These are phyloP conservation scores for Arabidopsis lyrata DNA, from an alignment of 441 rosid species.

Conservation along the genomic window DNA sequence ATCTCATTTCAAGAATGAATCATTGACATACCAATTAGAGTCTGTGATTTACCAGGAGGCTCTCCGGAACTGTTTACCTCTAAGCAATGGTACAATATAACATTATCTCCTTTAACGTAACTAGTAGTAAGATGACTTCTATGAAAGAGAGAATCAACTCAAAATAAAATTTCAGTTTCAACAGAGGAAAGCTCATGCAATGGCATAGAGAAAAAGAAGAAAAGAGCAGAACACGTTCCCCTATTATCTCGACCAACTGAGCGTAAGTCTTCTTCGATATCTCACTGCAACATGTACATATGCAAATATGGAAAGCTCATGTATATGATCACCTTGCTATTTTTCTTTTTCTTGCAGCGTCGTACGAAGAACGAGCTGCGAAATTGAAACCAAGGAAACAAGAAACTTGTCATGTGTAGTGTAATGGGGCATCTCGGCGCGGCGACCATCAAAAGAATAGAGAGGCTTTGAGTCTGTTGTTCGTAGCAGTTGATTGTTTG, in stretches of 20 bases:
- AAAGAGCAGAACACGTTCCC: slow-evolving; percentile 62
- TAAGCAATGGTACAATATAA: slow-evolving; percentile 49
- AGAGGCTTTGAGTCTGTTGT: slow-evolving; percentile 2
- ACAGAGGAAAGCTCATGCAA: slow-evolving; percentile 52
- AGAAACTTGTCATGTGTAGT: slow-evolving; percentile 32
- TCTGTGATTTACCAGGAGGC: slow-evolving; percentile 83
- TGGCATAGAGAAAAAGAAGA: slow-evolving; percentile 46
- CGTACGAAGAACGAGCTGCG: slow-evolving; percentile 73
- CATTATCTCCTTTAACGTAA: slow-evolving; percentile 17
- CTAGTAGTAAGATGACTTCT: slow-evolving; percentile 15
- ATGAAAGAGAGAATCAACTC: slow-evolving; percentile 14
- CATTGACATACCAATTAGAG: slow-evolving; percentile 62
- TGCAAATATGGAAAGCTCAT: slow-evolving; percentile 15
- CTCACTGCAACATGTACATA: slow-evolving; percentile 22
- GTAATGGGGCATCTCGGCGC: background rate
- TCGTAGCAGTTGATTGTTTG: background rate
- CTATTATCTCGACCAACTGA: slow-evolving; percentile 80
- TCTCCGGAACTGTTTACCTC: slow-evolving; percentile 57
- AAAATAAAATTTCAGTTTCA: background rate
- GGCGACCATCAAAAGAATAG: slow-evolving; percentile 27
- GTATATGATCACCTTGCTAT: slow-evolving; percentile 9
- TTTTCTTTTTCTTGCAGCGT: slow-evolving; percentile 51
- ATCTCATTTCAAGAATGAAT: slow-evolving; percentile 73
- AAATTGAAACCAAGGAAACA: slow-evolving; percentile 48
- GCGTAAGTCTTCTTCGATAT: slow-evolving; percentile 59